Percentiles rank a stretch among this genome's conserved stretches.
These are phyloP conservation scores for Pythium sp. DNA, from an alignment of 352 stramenopile genomes.

Conservation along the genomic window DNA sequence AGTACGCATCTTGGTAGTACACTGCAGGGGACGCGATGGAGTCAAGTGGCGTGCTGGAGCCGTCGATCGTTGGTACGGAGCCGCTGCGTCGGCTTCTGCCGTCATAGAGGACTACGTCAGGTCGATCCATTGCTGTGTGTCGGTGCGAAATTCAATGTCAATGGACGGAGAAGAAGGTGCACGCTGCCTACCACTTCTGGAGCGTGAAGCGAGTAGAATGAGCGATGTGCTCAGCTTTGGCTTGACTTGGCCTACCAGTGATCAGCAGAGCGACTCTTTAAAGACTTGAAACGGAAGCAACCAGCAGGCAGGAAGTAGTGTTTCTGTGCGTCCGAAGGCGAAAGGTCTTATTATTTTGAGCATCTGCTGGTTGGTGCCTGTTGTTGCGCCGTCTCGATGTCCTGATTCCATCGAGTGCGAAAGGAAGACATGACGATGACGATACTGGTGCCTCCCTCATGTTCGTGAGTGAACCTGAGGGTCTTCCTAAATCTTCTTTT, in stretches of 20 bases:
- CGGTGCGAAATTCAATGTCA: neutral
- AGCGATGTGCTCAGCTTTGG: neutral
- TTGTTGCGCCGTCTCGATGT: neutral
- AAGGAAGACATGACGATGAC: neutral
- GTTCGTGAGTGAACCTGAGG: too few relatives aligned
- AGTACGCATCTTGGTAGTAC: slow-evolving; percentile 34
- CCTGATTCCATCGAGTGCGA: neutral
- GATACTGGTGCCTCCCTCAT: too few relatives aligned
- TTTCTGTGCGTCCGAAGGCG: neutral
- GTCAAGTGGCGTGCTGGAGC: slow-evolving; percentile 26
- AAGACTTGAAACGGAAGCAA: neutral
- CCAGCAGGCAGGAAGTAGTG: neutral
- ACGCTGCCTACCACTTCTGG: neutral
- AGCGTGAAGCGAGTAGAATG: neutral
- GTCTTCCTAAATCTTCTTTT: too few relatives aligned
- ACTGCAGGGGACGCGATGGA: slow-evolving; percentile 37
- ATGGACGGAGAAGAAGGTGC: neutral
- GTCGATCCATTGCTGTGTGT: slow-evolving; percentile 9
- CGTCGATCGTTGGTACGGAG: slow-evolving; percentile 11
- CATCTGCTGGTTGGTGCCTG: neutral
- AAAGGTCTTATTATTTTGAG: neutral
- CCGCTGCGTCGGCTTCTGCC: slow-evolving; percentile 2
- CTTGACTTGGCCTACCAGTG: too few relatives aligned
- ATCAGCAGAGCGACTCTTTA: neutral
- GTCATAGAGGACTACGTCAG: slow-evolving; percentile 19